Percentiles rank a stretch among this genome's conserved stretches.
Evolutionary conservation across 108 stramenopile species (phyloP).

Genomic region (Discostella pseudostelligera): DNA sequence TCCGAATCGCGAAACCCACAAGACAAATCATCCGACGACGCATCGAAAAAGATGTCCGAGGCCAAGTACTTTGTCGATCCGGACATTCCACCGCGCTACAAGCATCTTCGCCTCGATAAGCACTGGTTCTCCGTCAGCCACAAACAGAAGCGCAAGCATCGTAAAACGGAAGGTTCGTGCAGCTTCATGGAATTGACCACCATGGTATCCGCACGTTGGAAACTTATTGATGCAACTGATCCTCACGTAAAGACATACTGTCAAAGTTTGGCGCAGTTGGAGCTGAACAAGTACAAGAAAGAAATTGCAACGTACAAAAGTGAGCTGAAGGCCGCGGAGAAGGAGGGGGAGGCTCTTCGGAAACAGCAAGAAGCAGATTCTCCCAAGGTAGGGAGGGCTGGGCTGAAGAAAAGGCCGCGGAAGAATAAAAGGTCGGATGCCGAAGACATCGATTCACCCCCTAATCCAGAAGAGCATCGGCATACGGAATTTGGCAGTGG

Average conservation of each 20-base stretch:
- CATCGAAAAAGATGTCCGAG: not conserved
- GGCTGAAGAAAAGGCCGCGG: not conserved
- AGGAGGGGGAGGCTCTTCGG: not conserved
- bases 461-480: not conserved
- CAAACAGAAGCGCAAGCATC: constrained; percentile 42
- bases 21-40: too few relatives aligned
- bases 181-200: constrained; percentile 42
- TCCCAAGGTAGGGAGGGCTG: not conserved
- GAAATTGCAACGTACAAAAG: not conserved
- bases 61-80: constrained; percentile 7
- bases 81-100: constrained; percentile 29
- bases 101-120: constrained; percentile 26
- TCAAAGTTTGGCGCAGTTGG: constrained; percentile 17
- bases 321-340: not conserved
- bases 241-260: constrained; percentile 33
- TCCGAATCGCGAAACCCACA: too few relatives aligned
- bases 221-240: constrained; percentile 19
- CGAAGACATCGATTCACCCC: too few relatives aligned
- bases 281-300: constrained; percentile 36
- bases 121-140: constrained; percentile 31
- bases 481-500: not conserved
- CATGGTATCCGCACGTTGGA: constrained; percentile 43
- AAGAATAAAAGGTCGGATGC: not conserved
- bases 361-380: not conserved
- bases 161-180: constrained; percentile 39